A percentile compares a stretch with the other conserved stretches of the same genome.
These are phyloP conservation scores for Aspergillus olivimuriae DNA, from an alignment of 495 filamentous ascomycete species.

Conservation along the genomic window DNA sequence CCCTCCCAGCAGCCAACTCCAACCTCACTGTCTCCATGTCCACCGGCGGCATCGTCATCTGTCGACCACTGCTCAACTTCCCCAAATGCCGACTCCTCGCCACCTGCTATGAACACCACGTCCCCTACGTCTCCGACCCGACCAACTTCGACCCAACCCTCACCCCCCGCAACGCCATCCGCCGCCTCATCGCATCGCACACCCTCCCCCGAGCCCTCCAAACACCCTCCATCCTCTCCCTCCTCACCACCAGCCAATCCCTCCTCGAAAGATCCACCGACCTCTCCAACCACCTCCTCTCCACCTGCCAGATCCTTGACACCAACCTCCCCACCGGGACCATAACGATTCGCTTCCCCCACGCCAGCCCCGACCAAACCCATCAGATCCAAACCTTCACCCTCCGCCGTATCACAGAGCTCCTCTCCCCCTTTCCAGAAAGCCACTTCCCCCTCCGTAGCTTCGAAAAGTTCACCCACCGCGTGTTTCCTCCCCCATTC, in stretches of 20 bases:
- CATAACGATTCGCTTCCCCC: conserved; percentile 33
- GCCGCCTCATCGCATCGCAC: conserved; percentile 53
- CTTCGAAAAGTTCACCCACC: conserved; percentile 22
- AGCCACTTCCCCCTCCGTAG: conserved; percentile 31
- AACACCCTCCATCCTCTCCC: conserved; percentile 53
- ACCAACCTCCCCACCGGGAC: conserved; percentile 33
- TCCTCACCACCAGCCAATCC: conserved; percentile 36
- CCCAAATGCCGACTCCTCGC: conserved; percentile 63
- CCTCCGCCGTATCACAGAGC: conserved; percentile 39
- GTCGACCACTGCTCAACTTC: conserved; percentile 70
- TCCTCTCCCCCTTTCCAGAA: conserved; percentile 35
- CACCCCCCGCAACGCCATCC: conserved; percentile 74
- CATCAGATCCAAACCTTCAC: conserved; percentile 24
- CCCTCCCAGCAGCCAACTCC: too few relatives aligned
- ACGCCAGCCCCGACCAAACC: neutral
- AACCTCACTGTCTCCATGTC: too few relatives aligned
- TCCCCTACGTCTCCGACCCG: conserved; percentile 75
- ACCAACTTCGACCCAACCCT: conserved; percentile 78
- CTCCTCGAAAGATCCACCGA: conserved; percentile 20
- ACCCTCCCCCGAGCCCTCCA: conserved; percentile 64
- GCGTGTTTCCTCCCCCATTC: conserved; percentile 18
- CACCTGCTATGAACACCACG: conserved; percentile 58
- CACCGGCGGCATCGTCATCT: conserved; percentile 61
- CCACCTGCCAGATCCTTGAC: conserved; percentile 28
- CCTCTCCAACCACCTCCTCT: conserved; percentile 32